Conservation (phyloP, 495 filamentous ascomycete genomes). For the Xylaria intraflava region DNA sequence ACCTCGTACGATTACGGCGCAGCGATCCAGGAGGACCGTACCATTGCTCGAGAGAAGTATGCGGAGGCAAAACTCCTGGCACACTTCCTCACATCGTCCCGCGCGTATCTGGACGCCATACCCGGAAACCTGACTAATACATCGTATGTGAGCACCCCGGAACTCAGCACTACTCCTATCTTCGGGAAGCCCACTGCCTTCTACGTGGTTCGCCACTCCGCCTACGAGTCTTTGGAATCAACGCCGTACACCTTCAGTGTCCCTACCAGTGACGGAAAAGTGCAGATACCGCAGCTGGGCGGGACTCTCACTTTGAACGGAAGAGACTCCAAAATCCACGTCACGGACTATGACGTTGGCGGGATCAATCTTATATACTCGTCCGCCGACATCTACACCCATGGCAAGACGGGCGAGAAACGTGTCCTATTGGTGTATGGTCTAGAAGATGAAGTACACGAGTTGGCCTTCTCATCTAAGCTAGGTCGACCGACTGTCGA, state of each 20-base stretch:
- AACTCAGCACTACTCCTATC: slow-evolving; percentile 55
- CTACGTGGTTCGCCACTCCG: slow-evolving; percentile 58
- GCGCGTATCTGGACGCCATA: slow-evolving; percentile 54
- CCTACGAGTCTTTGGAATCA: slow-evolving; percentile 49
- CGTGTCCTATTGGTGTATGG: slow-evolving; percentile 67
- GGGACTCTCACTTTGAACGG: slow-evolving; percentile 58
- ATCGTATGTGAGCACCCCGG: slow-evolving; percentile 41
- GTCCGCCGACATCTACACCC: slow-evolving; percentile 67
- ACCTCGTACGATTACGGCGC: slow-evolving; percentile 71
- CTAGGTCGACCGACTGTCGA: slow-evolving; percentile 43
- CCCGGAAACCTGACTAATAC: slow-evolving; percentile 34
- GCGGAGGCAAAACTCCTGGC: slow-evolving; percentile 68
- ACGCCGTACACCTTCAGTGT: slow-evolving; percentile 57
- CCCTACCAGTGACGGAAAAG: slow-evolving; percentile 51
- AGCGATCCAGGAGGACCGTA: slow-evolving; percentile 56
- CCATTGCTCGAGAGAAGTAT: slow-evolving; percentile 68
- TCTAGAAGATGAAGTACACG: slow-evolving; percentile 61
- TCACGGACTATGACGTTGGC: slow-evolving; percentile 65
- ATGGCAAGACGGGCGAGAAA: slow-evolving; percentile 29
- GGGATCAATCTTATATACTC: slow-evolving; percentile 64
- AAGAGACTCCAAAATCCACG: slow-evolving; percentile 66
- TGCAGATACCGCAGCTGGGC: slow-evolving; percentile 59
- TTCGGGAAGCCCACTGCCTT: slow-evolving; percentile 44
- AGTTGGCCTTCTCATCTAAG: slow-evolving; percentile 46
- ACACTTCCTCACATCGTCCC: slow-evolving; percentile 64